phyloP scores from a whole-genome alignment of 129 eudicot species.

The Deinandra increscens region DNA sequence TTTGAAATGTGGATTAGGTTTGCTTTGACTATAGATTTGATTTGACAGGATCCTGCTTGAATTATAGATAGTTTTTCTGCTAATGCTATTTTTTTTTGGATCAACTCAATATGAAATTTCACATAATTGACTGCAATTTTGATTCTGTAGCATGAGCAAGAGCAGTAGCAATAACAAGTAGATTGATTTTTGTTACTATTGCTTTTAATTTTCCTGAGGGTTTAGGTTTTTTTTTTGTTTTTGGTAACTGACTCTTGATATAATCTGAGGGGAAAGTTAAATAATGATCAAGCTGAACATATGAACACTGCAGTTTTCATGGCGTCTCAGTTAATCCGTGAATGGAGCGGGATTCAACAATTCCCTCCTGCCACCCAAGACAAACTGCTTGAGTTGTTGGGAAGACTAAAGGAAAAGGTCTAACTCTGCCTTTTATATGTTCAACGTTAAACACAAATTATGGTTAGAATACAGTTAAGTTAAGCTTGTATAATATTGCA shows the following conservation, averaged over 20 bases:
- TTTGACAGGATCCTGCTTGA: background rate
- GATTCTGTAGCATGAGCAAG: background rate
- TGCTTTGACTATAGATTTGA: slow-evolving; percentile 10
- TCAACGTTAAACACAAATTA: background rate
- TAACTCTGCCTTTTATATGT: background rate
- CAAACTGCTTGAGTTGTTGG: slow-evolving; percentile 63
- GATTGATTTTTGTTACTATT: too few species aligned
- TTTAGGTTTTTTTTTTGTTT: background rate
- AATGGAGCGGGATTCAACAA: slow-evolving; percentile 86
- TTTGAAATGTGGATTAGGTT: slow-evolving; percentile 5
- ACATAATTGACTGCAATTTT: slow-evolving; percentile 1
- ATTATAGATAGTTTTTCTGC: slow-evolving; percentile 3
- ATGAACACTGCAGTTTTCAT: slow-evolving; percentile 31
- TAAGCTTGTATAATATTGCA: slow-evolving; percentile 26
- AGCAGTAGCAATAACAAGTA: too few species aligned
- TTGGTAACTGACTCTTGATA: background rate
- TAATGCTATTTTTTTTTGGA: background rate
- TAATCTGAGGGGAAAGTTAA: background rate
- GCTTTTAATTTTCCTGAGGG: background rate
- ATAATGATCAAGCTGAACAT: background rate
- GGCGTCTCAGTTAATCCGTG: slow-evolving; percentile 59
- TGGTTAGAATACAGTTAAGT: background rate
- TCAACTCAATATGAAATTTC: background rate
- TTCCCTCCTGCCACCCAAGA: slow-evolving; percentile 81
- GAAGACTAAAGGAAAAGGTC: slow-evolving; percentile 75